phyloP scores from a whole-genome alignment of 192 early-diverging fungal species.

The Podila verticillata region DNA sequence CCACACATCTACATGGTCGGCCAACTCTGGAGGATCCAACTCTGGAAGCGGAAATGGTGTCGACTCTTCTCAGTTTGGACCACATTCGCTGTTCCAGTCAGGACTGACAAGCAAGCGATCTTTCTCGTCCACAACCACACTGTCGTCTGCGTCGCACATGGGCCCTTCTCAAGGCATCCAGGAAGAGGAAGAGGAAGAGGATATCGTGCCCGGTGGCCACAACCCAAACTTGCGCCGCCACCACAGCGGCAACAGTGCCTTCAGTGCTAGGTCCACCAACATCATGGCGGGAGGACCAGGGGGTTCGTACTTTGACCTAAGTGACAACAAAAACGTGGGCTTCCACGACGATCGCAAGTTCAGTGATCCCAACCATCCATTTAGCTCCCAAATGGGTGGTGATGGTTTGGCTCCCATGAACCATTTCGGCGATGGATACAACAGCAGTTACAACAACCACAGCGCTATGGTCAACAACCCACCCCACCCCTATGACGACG shows the following conservation, averaged over 20 bases:
- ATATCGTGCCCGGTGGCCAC: background rate
- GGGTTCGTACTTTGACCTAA: background rate
- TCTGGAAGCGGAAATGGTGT: background rate
- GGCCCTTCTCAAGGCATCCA: conserved; percentile 9
- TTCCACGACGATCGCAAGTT: background rate
- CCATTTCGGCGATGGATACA: background rate
- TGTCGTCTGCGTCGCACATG: conserved; percentile 14
- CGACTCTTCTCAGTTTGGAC: background rate
- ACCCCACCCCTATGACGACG: conserved; percentile 6
- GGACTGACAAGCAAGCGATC: conserved; percentile 26
- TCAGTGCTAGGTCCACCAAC: background rate
- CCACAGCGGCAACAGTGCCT: conserved; percentile 5
- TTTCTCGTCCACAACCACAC: conserved; percentile 20
- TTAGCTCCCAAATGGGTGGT: background rate
- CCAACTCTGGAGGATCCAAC: conserved; percentile 3
- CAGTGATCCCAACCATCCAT: background rate
- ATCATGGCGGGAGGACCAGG: background rate
- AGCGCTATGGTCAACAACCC: background rate
- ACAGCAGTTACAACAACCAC: conserved; percentile 1
- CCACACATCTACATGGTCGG: conserved; percentile 26
- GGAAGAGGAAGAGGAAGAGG: conserved; percentile 27
- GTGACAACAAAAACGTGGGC: background rate
- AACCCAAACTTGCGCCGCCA: background rate
- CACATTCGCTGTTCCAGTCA: background rate
- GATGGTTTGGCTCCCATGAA: background rate